Conservation (phyloP, 2,329 filamentous ascomycete genomes). For the Ambrosiella cleistominuta region DNA sequence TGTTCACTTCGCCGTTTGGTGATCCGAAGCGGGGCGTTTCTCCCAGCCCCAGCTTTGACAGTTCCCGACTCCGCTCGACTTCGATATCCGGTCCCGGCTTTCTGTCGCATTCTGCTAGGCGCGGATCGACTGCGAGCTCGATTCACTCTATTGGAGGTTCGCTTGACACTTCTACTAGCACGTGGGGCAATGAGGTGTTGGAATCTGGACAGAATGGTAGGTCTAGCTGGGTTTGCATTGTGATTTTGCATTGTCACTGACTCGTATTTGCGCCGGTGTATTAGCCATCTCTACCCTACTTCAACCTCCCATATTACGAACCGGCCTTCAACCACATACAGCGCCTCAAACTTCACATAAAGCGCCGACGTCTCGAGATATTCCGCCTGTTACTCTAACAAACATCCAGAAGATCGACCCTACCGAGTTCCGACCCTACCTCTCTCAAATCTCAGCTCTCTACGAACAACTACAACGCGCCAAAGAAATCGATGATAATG, state of each 20-base stretch:
- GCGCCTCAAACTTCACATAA: constrained; percentile 56
- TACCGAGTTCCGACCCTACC: constrained; percentile 66
- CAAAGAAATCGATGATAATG: constrained; percentile 58
- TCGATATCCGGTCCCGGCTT: constrained; percentile 2
- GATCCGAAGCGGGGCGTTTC: constrained; percentile 9
- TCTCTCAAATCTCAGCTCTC: constrained; percentile 67
- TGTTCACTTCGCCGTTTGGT: constrained; percentile 8
- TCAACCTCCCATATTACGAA: constrained; percentile 75
- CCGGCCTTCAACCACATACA: constrained; percentile 66
- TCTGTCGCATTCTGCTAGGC: constrained; percentile 33
- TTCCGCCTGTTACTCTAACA: constrained; percentile 78
- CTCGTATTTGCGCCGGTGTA: background rate
- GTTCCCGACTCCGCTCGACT: background rate
- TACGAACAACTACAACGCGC: constrained; percentile 80
- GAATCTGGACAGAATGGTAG: constrained; percentile 75
- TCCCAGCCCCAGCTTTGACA: constrained; percentile 11
- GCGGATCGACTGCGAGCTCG: constrained; percentile 71
- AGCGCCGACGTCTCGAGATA: constrained; percentile 71
- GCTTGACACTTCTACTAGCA: constrained; percentile 49
- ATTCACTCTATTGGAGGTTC: constrained; percentile 73
- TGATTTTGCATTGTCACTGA: background rate
- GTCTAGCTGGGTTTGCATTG: constrained; percentile 12
- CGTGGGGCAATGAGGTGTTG: constrained; percentile 36
- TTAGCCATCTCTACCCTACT: constrained; percentile 83
- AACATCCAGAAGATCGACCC: constrained; percentile 71